A percentile compares a stretch with the other conserved stretches of the same genome.
These are phyloP conservation scores for Arabis alpina DNA, from an alignment of 345 rosid genomes.

Conservation along the genomic window DNA sequence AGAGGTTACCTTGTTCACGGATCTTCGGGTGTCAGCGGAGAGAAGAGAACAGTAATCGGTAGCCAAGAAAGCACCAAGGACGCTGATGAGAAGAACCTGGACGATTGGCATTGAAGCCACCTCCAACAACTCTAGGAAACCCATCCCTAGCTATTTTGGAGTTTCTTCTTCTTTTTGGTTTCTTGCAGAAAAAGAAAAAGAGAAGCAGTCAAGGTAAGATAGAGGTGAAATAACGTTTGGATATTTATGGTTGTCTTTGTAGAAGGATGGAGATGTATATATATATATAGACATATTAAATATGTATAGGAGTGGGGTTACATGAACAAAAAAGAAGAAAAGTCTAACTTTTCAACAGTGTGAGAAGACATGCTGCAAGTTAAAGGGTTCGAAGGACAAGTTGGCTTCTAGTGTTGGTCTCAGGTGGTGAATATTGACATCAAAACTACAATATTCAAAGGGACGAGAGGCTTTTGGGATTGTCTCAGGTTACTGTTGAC, in stretches of 20 bases:
- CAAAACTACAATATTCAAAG: constrained; percentile 13
- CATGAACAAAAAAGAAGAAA: constrained; percentile 16
- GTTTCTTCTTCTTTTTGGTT: not conserved
- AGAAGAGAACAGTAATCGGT: constrained; percentile 74
- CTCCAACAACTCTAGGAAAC: constrained; percentile 83
- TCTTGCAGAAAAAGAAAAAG: constrained; percentile 22
- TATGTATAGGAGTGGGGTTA: constrained; percentile 25
- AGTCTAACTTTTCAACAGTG: constrained; percentile 35
- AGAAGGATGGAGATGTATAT: too few relatives aligned
- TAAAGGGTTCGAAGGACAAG: constrained; percentile 24
- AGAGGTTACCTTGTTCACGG: constrained; percentile 71
- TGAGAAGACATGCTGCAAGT: constrained; percentile 27
- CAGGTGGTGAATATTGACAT: constrained; percentile 19
- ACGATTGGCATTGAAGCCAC: constrained; percentile 88
- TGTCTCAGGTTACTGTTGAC: constrained; percentile 36
- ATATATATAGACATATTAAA: not conserved
- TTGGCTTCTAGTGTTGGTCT: constrained; percentile 35
- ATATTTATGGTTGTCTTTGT: constrained; percentile 7
- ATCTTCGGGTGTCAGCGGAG: constrained; percentile 61
- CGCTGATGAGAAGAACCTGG: constrained; percentile 72
- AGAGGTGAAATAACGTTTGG: not conserved
- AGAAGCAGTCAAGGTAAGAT: constrained; percentile 26
- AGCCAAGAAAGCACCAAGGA: constrained; percentile 86
- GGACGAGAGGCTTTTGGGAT: constrained; percentile 38
- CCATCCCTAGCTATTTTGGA: constrained; percentile 60